Evolutionary conservation across 805 yeast genomes (phyloP).

Genomic region (Huiozyma naganishii): DNA sequence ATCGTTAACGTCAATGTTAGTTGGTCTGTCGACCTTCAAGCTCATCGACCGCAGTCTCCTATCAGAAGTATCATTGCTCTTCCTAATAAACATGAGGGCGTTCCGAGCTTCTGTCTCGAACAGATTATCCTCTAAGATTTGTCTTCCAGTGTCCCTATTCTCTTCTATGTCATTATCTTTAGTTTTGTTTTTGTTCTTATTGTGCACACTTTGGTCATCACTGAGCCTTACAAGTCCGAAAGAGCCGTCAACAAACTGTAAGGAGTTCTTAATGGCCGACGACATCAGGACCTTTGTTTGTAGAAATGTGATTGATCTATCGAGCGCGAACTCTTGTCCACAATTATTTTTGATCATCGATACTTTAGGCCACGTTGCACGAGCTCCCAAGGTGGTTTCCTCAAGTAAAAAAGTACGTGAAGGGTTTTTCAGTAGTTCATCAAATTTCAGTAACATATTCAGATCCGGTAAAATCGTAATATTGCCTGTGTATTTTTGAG

Average conservation of each 20-base stretch:
- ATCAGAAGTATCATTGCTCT: background rate
- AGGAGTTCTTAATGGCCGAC: slow-evolving; percentile 23
- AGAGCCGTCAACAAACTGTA: slow-evolving; percentile 18
- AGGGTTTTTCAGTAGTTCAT: slow-evolving; percentile 68
- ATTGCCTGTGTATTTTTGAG: slow-evolving; percentile 88
- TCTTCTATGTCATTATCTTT: background rate
- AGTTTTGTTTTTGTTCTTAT: background rate
- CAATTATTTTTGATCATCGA: slow-evolving; percentile 82
- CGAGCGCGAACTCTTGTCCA: slow-evolving; percentile 79
- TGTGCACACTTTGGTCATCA: background rate
- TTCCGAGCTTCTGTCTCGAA: slow-evolving; percentile 16
- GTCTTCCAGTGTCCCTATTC: background rate
- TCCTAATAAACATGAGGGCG: slow-evolving; percentile 9
- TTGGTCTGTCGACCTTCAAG: slow-evolving; percentile 10
- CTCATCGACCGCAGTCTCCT: slow-evolving; percentile 5
- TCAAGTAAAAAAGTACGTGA: slow-evolving; percentile 62
- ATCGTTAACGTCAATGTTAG: no score
- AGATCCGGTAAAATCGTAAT: slow-evolving; percentile 83
- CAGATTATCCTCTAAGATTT: slow-evolving; percentile 15
- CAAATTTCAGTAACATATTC: slow-evolving; percentile 42
- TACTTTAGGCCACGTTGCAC: slow-evolving; percentile 89
- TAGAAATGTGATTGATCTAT: slow-evolving; percentile 59
- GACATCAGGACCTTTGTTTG: slow-evolving; percentile 48
- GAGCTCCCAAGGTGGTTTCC: slow-evolving; percentile 63
- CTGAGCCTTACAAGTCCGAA: slow-evolving; percentile 5